Base-by-base conservation (phyloP, 805 yeast genomes). In the Suhomyces sp. region DNA sequence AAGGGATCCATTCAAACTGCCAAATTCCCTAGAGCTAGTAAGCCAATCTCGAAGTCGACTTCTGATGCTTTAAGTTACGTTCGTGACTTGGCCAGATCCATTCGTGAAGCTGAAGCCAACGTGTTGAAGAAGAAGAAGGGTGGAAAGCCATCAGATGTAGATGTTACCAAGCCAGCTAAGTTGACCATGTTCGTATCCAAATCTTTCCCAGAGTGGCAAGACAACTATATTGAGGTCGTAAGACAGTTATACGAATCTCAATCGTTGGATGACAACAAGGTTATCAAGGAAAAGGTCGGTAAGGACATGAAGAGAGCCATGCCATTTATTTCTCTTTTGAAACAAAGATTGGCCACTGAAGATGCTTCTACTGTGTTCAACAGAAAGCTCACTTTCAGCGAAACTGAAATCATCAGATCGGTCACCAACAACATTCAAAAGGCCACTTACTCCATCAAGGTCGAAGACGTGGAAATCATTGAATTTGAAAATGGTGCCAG, bases 241-340 rank as follows among this genome's bases (percentile, higher is more conserved):
- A 77, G 90, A 51, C 80, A 81, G 49, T 72, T 86, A 47, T 84
- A 85, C 48, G 88, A 79, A 50, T 62, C 58, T 29, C 81, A 77
- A 23, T 63, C 76, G 19, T 70, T 84, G 53, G 70, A 79, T 46
- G 91, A 84, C 58, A 82, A 74, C 66, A 74, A 72, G 53, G 68
- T 65, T 39, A 68, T 84, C 50, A 82, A 75, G 59, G 75, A 78
- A 48, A 77, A 70, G 56, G 79, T 84, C 42, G 86, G 86, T 47
- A 82, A 81, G 60, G 98, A 93, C 54, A 86, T 90, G 85, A 93
- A 93, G 76, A 83, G 95, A 51, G 97, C 96, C 41, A 93, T 93
- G 98, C 98, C 98, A 40, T 91, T 90, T 62, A 88, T 93, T 43
- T 81, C 91, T 46, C 69, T 78, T 50, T 70, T 93, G 61, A 90